Percentiles rank a stretch among this genome's conserved stretches.
Conservation (phyloP, 768 basidiomycete genomes). For the Suillus cothurnatus region DNA sequence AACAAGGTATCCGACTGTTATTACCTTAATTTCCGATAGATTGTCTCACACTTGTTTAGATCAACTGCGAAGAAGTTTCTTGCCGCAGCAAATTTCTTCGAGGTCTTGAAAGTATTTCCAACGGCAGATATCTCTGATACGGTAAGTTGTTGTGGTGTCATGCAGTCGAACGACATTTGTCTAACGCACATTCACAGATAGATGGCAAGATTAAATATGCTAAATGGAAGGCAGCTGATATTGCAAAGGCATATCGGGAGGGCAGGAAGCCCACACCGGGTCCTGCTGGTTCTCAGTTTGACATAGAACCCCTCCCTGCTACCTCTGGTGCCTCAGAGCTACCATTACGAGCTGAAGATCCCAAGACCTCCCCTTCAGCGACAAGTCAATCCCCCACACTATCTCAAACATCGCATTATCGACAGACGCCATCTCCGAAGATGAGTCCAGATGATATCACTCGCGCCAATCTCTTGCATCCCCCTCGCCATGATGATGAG, state of each 20-base stretch:
- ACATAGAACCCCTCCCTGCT: constrained; percentile 21
- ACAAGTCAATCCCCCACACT: constrained; percentile 25
- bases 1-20: constrained; percentile 56
- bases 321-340: constrained; percentile 14
- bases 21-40: not conserved
- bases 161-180: constrained; percentile 1
- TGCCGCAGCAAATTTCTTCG: constrained; percentile 93
- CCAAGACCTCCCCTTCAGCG: constrained; percentile 28
- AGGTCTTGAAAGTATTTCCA: constrained; percentile 80
- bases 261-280: constrained; percentile 83
- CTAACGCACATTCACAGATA: constrained; percentile 48
- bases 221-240: constrained; percentile 97
- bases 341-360: constrained; percentile 24
- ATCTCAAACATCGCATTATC: constrained; percentile 19
- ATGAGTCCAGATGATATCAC: constrained; percentile 31
- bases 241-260: constrained; percentile 93
- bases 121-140: constrained; percentile 57
- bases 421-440: constrained; percentile 34
- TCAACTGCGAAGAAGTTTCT: constrained; percentile 93
- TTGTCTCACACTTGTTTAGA: constrained; percentile 41
- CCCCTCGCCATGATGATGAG: constrained; percentile 31
- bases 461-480: constrained; percentile 31
- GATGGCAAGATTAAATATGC: constrained; percentile 91
- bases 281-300: constrained; percentile 54
- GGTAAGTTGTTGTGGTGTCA: constrained; percentile 38